Base-by-base conservation (phyloP, 805 yeast species). In the Cyberlindnera maclurae region DNA sequence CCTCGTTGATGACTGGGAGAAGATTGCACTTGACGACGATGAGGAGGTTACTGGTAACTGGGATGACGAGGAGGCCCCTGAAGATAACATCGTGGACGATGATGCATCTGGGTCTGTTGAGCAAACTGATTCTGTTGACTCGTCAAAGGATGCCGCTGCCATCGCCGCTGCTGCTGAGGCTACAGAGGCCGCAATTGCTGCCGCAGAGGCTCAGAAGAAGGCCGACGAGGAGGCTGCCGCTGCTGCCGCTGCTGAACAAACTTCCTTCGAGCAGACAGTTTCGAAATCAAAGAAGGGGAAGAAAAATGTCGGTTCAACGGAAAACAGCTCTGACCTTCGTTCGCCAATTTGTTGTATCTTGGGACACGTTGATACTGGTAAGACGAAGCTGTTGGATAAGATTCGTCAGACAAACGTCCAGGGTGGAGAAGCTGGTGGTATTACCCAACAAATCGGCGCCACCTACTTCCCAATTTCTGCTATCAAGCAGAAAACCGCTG, bases 371-470 rank as follows among this genome's bases (percentile, higher is more conserved):
- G 99, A 93, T 74, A 93, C 98, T 42, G 99, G 99, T 80, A 93
- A 93, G 67, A 93, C 99, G 50, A 93, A 93, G 63, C 75, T 93
- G 49, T 73, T 93, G 62, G 99, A 93, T 62, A 93, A 93, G 66
- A 81, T 93, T 52, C 90, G 99, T 70, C 97, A 90, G 70, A 93
- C 97, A 31, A 93, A 93, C 59, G 99, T 93, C 45, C 99, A 93
- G 71, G 99, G 97, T 63, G 99, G 98, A 59, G 99, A 93, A 70
- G 99, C 99, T 40, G 99, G 99, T 71, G 99, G 99, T 71, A 93
- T 93, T 63, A 93, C 99, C 49, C 99, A 93, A 75, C 99, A 93
- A 68, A 93, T 93, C 60, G 99, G 99, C 77, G 99, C 99, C 40
- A 93, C 99, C 16, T 93, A 93, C 63, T 93, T 93, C 86, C 98